These are phyloP conservation scores for Boletus huronensis DNA, from an alignment of 768 basidiomycete genomes.

Conservation along the genomic window DNA sequence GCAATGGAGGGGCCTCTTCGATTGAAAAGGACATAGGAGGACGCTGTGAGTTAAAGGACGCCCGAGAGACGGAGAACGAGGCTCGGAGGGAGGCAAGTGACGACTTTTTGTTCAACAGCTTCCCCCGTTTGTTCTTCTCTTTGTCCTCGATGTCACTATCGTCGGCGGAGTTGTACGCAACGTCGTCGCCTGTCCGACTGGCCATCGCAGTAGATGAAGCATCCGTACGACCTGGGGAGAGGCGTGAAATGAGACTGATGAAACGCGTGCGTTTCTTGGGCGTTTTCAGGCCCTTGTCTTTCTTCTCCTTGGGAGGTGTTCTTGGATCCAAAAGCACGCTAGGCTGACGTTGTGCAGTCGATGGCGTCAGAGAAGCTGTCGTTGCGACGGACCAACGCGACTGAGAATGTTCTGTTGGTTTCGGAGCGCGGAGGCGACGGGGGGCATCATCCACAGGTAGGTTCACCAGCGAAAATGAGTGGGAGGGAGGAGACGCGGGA, in stretches of 20 bases:
- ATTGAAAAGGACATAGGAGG: slow-evolving; percentile 13
- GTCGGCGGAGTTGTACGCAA: slow-evolving; percentile 20
- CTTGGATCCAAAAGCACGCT: slow-evolving; percentile 6
- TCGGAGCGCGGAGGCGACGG: slow-evolving; percentile 4
- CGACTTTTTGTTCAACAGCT: slow-evolving; percentile 27
- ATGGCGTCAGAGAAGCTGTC: slow-evolving; percentile 27
- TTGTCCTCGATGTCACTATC: slow-evolving; percentile 24
- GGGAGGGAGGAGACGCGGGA: slow-evolving; percentile 8
- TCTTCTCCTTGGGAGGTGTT: slow-evolving; percentile 17
- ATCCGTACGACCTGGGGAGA: slow-evolving; percentile 30
- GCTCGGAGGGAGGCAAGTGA: slow-evolving; percentile 30
- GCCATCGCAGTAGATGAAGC: slow-evolving; percentile 4
- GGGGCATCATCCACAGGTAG: not conserved
- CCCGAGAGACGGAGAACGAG: slow-evolving; percentile 29
- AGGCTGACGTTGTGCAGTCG: slow-evolving; percentile 10
- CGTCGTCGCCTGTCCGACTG: not conserved
- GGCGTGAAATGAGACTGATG: slow-evolving; percentile 30
- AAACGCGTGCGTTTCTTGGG: slow-evolving; percentile 33
- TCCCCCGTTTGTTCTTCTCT: slow-evolving; percentile 13
- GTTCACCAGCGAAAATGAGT: not conserved
- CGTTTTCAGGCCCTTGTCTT: slow-evolving; percentile 21
- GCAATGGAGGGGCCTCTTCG: slow-evolving; percentile 28
- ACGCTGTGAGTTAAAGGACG: slow-evolving; percentile 29
- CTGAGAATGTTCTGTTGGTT: slow-evolving; percentile 8
- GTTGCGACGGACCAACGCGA: slow-evolving; percentile 32